Evolutionary conservation across 345 rosid species (phyloP).

Genomic region (Psidium friedrichsthalianum): DNA sequence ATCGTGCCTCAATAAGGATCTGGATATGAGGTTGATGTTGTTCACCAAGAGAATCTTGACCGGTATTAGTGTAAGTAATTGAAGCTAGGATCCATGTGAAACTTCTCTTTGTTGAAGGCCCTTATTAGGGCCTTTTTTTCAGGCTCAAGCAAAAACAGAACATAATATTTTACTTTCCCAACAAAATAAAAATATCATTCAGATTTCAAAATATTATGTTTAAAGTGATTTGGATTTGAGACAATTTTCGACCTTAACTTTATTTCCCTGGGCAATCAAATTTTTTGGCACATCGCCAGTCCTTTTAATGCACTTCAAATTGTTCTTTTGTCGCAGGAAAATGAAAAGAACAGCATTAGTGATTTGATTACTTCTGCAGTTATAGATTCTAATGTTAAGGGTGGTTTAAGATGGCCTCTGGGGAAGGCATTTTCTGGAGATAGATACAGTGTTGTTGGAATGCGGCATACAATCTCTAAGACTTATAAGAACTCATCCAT

Average conservation of each 20-base stretch:
- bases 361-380: conserved; percentile 38
- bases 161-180: not conserved
- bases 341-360: conserved; percentile 33
- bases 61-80: conserved; percentile 15
- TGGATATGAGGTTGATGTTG: conserved; percentile 57
- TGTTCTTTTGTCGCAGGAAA: conserved; percentile 27
- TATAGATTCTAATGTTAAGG: conserved; percentile 53
- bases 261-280: not conserved
- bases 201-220: not conserved
- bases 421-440: conserved; percentile 28
- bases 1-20: conserved; percentile 37
- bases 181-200: not conserved
- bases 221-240: not conserved
- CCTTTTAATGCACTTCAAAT: not conserved
- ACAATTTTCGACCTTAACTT: not conserved
- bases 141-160: not conserved
- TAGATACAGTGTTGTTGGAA: conserved; percentile 33
- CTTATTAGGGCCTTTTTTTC: not conserved
- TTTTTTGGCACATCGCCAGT: not conserved
- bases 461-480: conserved; percentile 31
- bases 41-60: conserved; percentile 28
- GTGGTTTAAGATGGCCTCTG: conserved; percentile 63
- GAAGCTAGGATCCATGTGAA: not conserved
- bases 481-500: conserved; percentile 29
- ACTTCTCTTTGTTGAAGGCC: not conserved